Base-by-base conservation (phyloP, 805 yeast species). In the Citeromyces matritensis region DNA sequence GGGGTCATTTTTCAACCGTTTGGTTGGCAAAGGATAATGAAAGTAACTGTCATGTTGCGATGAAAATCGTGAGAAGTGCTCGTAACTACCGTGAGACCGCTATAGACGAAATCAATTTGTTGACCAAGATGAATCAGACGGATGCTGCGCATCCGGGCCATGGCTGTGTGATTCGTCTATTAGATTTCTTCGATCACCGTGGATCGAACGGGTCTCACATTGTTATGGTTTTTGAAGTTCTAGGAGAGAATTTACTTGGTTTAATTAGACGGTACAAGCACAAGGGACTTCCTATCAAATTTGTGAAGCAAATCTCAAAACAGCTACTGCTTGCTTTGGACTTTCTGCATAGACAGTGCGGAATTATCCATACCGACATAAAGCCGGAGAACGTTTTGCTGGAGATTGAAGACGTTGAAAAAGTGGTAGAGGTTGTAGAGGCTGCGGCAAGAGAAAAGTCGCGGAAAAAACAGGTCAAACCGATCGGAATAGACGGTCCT, bases 1-100 rank as follows among this genome's bases (percentile, higher is more conserved):
- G 99, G 99, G 99, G 99, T 24, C 96, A 91, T 55, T 91, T 91
- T 49, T 78, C 94, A 17, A 91, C 95, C 1, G 96, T 83, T 14
- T 86, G 95, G 96, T 60, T 82, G 19, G 97, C 95, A 4, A 65
- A 57, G 37, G 62, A 59, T 32, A 76, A 71, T 35, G 63, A 59
- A 38, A 58, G 62, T 34, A 63, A 68, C 37, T 57, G 68, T 30
- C 95, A 81, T 48, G 97, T 91, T 14, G 98, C 98, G 2, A 68
- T 91, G 66, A 91, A 91, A 51, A 78, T 91, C 42, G 96, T 91
- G 15, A 67, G 95, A 39, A 77, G 93, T 43, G 95, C 95, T 10
- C 69, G 71, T 33, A 86, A 83, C 41, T 91, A 88, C 49, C 73
- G 95, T 3, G 95, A 82, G 45, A 86, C 97, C 1, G 97, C 98